Evolutionary conservation across 2,329 filamentous ascomycete species (phyloP).

Genomic region (Sporothrix schenckii): DNA sequence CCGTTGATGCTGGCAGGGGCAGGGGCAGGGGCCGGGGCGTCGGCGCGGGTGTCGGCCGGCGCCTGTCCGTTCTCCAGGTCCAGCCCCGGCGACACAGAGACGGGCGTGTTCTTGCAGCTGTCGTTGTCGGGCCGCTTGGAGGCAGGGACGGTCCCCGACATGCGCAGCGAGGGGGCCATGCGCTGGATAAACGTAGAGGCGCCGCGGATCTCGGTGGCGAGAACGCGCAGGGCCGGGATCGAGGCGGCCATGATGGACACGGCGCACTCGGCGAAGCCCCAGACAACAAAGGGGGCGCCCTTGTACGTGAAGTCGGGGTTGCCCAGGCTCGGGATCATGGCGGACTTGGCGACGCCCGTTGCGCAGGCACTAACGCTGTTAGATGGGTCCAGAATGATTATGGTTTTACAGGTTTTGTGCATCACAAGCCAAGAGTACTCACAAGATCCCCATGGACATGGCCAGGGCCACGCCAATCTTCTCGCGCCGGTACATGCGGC

Average conservation of each 20-base stretch:
- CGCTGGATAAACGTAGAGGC: conserved; percentile 23
- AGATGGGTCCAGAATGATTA: not conserved
- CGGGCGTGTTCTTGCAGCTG: conserved; percentile 6
- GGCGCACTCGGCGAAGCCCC: conserved; percentile 32
- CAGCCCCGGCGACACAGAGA: not conserved
- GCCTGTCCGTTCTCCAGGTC: not conserved
- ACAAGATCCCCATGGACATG: conserved; percentile 44
- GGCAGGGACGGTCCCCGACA: conserved; percentile 5
- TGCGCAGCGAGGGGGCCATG: conserved; percentile 23
- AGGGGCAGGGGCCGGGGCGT: no score
- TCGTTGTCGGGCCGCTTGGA: conserved; percentile 20
- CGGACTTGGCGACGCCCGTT: conserved; percentile 39
- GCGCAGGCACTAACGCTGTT: conserved; percentile 36
- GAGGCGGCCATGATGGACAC: conserved; percentile 35
- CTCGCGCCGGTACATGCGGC: conserved; percentile 41
- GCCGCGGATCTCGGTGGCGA: conserved; percentile 32
- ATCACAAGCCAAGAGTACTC: conserved; percentile 10
- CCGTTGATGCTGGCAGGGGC: no score
- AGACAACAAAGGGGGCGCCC: conserved; percentile 31
- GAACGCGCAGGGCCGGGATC: conserved; percentile 33
- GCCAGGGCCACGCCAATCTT: conserved; percentile 41
- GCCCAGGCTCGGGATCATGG: conserved; percentile 33
- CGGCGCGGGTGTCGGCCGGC: no score
- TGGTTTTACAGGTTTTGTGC: no score
- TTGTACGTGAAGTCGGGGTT: conserved; percentile 34